Evolutionary conservation across 495 filamentous ascomycete genomes (phyloP), one percentile per base, ranked within the genome.

Genomic region (Talaromyces borbonicus): DNA sequence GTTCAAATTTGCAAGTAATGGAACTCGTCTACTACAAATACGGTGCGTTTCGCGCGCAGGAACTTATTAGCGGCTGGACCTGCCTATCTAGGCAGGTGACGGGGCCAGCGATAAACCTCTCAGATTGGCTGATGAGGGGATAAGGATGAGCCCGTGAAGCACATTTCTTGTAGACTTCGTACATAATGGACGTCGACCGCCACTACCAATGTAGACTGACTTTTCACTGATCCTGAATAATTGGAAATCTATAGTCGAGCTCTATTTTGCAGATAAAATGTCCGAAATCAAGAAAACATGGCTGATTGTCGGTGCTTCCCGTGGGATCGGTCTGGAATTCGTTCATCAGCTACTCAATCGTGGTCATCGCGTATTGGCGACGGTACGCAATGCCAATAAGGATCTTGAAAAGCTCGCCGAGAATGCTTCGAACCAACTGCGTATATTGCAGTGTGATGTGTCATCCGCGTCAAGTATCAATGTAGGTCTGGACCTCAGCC

Each of bases 261-360:
- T 15, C n/a, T n/a, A 38, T 37, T 20, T 4, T 20, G 18, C 8
- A n/a, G 35, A 8, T 9, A 38, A 30, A 19, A 46, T 47, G 44
- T 30, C 8, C 0, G 16, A 5, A 27, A 1, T 45, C 20, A 47
- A 59, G n/a, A n/a, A n/a, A 22, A 73, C 71, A 7, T 77, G 74
- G 70, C 53, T 77, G 8, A 65, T 79, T n/a, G 61, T 78, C 9
- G 76, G 75, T 26, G 74, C 73, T 22, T 71, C 67, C 35, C 62
- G 74, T 54, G 76, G 76, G 46, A 79, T 80, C 48, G 76, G 76
- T 27, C 56, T 77, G 16, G 76, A 79, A 49, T 73, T 77, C 49
- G 68, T 71, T 2, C 52, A 58, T 8, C 75, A 80, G 48, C 53
- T 76, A 5, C 55, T 78, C 2, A 48, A 52, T 19, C 56, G 55